These are phyloP conservation scores for Coelastrella sp. DNA, from an alignment of 139 green algal genomes.

Conservation along the genomic window DNA sequence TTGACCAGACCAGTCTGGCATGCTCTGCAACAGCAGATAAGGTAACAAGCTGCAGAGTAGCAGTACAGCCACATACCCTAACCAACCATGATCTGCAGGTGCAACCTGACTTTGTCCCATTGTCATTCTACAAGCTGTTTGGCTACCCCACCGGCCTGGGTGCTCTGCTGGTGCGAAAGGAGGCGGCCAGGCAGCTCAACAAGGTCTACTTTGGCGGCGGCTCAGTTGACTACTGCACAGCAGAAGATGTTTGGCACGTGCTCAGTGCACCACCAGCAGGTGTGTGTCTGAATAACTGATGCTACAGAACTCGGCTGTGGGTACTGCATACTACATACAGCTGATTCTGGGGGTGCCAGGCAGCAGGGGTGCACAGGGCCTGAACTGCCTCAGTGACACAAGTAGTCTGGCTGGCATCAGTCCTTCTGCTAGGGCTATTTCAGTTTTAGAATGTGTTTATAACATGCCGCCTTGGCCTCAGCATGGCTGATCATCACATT, in stretches of 20 bases:
- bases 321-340: background rate
- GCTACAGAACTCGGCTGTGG: background rate
- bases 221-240: slow-evolving; percentile 43
- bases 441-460: background rate
- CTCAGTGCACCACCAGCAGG: slow-evolving; percentile 25
- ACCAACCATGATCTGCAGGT: background rate
- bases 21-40: too few relatives aligned
- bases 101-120: slow-evolving; percentile 73
- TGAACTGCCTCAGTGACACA: too few relatives aligned
- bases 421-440: background rate
- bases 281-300: background rate
- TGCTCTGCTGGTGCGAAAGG: slow-evolving; percentile 63
- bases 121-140: slow-evolving; percentile 81
- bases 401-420: too few relatives aligned
- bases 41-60: too few relatives aligned
- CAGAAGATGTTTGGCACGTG: slow-evolving; percentile 40
- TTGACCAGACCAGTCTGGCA: too few relatives aligned
- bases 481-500: too few relatives aligned
- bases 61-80: too few relatives aligned
- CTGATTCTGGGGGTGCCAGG: background rate
- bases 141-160: slow-evolving; percentile 11
- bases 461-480: background rate
- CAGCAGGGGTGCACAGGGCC: too few relatives aligned
- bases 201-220: slow-evolving; percentile 83
- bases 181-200: slow-evolving; percentile 55